A percentile compares a stretch with the other conserved stretches of the same genome.
These are phyloP conservation scores for Malassezia nana DNA, from an alignment of 1,284 basidiomycete species.

Conservation along the genomic window DNA sequence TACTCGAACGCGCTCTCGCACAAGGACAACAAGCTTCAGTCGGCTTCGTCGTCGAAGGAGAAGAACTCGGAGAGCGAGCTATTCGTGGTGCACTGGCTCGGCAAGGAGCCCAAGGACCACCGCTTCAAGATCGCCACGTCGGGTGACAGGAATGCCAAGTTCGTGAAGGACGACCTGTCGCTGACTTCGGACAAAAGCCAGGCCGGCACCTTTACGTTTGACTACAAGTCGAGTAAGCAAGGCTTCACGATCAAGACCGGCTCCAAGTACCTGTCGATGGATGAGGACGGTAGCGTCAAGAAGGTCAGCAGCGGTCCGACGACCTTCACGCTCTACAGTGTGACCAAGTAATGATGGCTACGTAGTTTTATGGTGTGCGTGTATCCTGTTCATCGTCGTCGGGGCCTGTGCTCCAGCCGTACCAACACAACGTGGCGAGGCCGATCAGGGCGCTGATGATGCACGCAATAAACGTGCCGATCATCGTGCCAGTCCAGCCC, in stretches of 20 bases:
- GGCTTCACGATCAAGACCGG: not conserved
- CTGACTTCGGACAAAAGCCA: not conserved
- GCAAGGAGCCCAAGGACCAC: constrained; percentile 11
- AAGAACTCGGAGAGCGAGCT: constrained; percentile 6
- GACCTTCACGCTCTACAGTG: constrained; percentile 12
- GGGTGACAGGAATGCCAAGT: not conserved
- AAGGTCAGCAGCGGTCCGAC: not conserved
- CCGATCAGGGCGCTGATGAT: constrained; percentile 71
- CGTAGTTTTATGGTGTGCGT: not conserved
- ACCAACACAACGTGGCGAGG: constrained; percentile 70
- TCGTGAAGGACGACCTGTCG: constrained; percentile 4
- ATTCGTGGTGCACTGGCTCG: constrained; percentile 15
- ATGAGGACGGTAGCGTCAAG: constrained; percentile 4
- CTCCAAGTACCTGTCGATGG: constrained; percentile 2
- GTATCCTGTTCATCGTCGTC: constrained; percentile 16
- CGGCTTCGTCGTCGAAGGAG: not conserved
- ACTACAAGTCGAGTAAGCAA: constrained; percentile 6
- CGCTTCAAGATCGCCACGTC: constrained; percentile 11
- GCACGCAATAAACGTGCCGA: constrained; percentile 72
- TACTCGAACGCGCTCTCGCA: constrained; percentile 17
- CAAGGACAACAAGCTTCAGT: constrained; percentile 1
- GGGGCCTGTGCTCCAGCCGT: constrained; percentile 41
- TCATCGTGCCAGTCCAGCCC: constrained; percentile 44
- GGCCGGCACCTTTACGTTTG: constrained; percentile 10
- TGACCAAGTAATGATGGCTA: not conserved